Evolutionary conservation across 2,329 filamentous ascomycete genomes (phyloP).

Genomic region (Orbilia javanica): DNA sequence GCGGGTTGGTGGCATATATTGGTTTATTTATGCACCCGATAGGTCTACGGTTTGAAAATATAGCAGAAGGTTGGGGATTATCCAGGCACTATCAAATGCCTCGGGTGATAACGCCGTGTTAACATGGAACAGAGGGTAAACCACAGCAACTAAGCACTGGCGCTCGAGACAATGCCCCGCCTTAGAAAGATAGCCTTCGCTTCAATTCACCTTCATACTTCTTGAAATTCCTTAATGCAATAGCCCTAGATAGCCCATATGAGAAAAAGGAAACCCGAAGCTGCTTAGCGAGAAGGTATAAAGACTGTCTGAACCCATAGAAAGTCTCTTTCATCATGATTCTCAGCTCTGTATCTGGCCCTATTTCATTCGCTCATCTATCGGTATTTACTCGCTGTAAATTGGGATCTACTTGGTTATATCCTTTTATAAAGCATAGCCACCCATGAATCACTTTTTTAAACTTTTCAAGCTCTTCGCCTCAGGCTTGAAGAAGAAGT

Average conservation of each 20-base stretch:
- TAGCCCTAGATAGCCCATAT: not conserved
- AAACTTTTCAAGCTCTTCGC: constrained; percentile 10
- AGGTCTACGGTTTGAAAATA: not conserved
- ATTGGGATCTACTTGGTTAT: not conserved
- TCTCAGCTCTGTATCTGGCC: not conserved
- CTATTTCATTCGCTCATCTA: not conserved
- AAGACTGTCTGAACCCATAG: constrained; percentile 4
- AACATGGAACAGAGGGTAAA: constrained; percentile 5
- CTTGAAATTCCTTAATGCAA: constrained; percentile 4
- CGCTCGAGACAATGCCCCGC: not conserved
- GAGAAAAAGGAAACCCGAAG: constrained; percentile 1
- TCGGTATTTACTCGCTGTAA: not conserved
- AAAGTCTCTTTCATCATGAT: not conserved
- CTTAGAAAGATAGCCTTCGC: not conserved
- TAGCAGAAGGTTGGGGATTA: not conserved
- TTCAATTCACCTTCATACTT: not conserved
- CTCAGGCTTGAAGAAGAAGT: constrained; percentile 7
- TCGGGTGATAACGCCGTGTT: not conserved
- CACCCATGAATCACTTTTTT: constrained; percentile 18
- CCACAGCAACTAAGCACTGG: not conserved
- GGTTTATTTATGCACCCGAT: too few relatives aligned
- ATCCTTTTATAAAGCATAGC: not conserved
- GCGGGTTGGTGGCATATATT: not conserved
- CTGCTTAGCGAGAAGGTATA: constrained; percentile 7
- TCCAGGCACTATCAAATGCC: not conserved